These are phyloP conservation scores for Xylaria sp. DNA, from an alignment of 2,329 filamentous ascomycete species.

Conservation along the genomic window DNA sequence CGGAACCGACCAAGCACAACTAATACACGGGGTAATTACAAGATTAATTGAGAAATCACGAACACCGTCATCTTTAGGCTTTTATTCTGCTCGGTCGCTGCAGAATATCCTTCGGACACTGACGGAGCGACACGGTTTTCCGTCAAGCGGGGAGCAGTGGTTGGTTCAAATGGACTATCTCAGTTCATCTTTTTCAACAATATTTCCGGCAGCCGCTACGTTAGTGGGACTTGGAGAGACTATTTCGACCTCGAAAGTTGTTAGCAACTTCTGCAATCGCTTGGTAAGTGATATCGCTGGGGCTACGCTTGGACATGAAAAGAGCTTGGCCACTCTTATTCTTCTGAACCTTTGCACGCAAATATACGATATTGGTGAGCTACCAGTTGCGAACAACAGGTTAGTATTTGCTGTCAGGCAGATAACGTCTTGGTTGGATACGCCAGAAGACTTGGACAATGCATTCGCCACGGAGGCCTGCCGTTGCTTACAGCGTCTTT, in stretches of 20 bases:
- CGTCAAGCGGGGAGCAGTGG: slow-evolving; percentile 59
- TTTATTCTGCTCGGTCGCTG: slow-evolving; percentile 67
- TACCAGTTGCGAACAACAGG: slow-evolving; percentile 73
- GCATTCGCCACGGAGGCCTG: slow-evolving; percentile 63
- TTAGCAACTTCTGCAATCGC: slow-evolving; percentile 67
- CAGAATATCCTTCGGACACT: slow-evolving; percentile 61
- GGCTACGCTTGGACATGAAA: slow-evolving; percentile 56
- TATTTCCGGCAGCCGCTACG: slow-evolving; percentile 62
- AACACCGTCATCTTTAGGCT: slow-evolving; percentile 55
- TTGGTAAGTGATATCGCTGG: slow-evolving; percentile 70
- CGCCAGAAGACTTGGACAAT: slow-evolving; percentile 57
- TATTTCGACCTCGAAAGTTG: slow-evolving; percentile 59
- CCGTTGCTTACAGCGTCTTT: slow-evolving; percentile 67
- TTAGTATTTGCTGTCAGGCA: slow-evolving; percentile 86
- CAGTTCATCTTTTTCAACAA: slow-evolving; percentile 59
- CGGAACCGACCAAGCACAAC: slow-evolving; percentile 49
- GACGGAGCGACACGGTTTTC: slow-evolving; percentile 60
- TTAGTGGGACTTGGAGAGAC: slow-evolving; percentile 64
- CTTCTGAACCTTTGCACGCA: slow-evolving; percentile 65
- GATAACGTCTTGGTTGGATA: slow-evolving; percentile 76
- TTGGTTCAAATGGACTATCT: slow-evolving; percentile 59
- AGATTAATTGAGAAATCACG: slow-evolving; percentile 58
- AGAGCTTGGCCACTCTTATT: slow-evolving; percentile 61
- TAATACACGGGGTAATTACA: slow-evolving; percentile 57
- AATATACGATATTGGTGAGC: slow-evolving; percentile 62